Base-by-base conservation (phyloP, 2,329 filamentous ascomycete species). In the Geoglossum cookeanum region DNA sequence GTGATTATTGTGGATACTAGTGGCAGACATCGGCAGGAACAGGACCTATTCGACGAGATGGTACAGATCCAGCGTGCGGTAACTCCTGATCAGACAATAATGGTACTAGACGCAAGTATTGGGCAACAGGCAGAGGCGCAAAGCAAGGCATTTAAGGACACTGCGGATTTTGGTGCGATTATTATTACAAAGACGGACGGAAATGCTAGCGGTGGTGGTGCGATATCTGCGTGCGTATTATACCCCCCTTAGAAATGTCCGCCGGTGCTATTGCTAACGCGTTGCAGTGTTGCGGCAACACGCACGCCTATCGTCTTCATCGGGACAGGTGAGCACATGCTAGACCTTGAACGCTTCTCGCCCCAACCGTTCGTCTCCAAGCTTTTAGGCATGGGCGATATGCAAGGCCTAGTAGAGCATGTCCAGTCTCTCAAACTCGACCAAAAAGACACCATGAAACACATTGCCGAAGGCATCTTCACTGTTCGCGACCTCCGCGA, bases 111-210 rank as follows among this genome's bases (percentile, higher is more conserved):
- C 69, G 86, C 91, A 30, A 94, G 87, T 37, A 98, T 98, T 63
- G 92, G 92, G 67, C 92, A 98, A 68, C 87, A 92, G 63, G 92
- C 92, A 5, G 92, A 98, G 71, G 82, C 87, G 1, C 92, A 98
- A 68, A 89, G 88, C 56, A 84, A 94, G 65, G 92, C 92, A 0
- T 98, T 98, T 80, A 98, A 98, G 70, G 89, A 94, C 62, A 87
- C 90, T 0, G 90, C 92, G 37, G 88, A 96, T 69, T 98, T 97
- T 64, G 92, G 92, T 67, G 89, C 92, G 62, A 98, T 98, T 65
- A 95, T 98, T 67, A 96, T 98, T 67, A 98, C 92, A 56, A 98
- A 98, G 75, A 97, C 91, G 0, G 92, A 98, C 67, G 92, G 92
- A 62, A 88, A 95, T 63, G 92, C 92, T 0, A 87, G 87, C 52